Evolutionary conservation across 164 flowering plant genomes (phyloP), one percentile per base, ranked within the genome.

Genomic region (Sextonia rubra): DNA sequence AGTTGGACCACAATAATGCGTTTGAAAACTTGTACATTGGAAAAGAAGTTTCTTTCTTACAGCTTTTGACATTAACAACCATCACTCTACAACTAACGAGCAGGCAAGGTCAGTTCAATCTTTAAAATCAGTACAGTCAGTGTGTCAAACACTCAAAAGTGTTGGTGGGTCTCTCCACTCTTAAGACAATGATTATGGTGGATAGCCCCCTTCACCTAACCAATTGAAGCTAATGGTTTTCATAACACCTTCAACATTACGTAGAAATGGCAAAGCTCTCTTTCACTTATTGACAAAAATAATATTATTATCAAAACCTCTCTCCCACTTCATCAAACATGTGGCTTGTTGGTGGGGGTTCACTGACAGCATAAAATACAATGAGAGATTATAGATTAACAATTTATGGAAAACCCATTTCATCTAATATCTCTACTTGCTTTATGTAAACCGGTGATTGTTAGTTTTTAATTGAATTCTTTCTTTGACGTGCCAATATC

Each of bases 31-130:
- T 69, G 61, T 27, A 56, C 63, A 56, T 26, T n/a, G 23, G 24
- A 70, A 30, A 56, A 58, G 64, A 47, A 47, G 74, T 71, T 71
- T 71, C 74, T 71, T 71, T 69, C 64, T 55, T 56, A 27, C 60
- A 55, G 24, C 72, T 69, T 69, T 69, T 69, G 64, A 69, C 72
- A 69, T 69, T 30, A 69, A 69, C 61, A 55, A 69, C 56, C 63
- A 69, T 69, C 72, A 48, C 64, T 27, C 25, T 20, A 63, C 67
- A 61, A 61, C 32, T 15, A 44, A n/a, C 63, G 47, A 17, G 66
- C 12, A 25, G 68, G 58, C 56, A 63, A 63, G 22, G 68, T 63
- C 74, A 71, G 47, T 64, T 71, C 68, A 20, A 18, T 12, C 60
- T 47, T 62, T 61, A 26, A 48, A 69, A 48, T n/a, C 47, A 29